Base-by-base conservation (phyloP, 2,329 filamentous ascomycete genomes). In the Pseudopithomyces maydicus region DNA sequence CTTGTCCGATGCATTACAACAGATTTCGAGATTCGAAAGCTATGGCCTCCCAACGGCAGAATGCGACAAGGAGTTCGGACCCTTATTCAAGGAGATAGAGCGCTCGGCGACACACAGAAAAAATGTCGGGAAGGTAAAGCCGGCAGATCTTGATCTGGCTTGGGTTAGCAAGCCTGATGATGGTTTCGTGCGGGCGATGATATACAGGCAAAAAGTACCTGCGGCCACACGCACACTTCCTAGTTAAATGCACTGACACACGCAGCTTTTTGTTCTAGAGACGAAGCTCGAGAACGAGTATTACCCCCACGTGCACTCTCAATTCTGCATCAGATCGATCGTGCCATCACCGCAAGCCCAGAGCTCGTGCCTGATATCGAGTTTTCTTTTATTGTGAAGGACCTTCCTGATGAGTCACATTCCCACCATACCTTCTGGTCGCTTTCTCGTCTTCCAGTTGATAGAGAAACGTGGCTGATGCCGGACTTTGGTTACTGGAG, bases 251-350 rank as follows among this genome's bases (percentile, higher is more conserved):
- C 17, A n/a, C 23, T 43, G 19, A 14, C n/a, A 2, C 22, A 22
- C 23, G 23, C 5, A 78, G 69, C 62, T 77, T 20, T 76, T 74
- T 47, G 65, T 77, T 32, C 58, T 76, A 5, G 66, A 72, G 7
- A 58, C 64, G 4, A 68, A 60, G 10, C 61, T 59, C 23, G 54
- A 65, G 26, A 52, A 52, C 17, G 63, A 62, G n/a, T 65, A 62
- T 23, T 53, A 66, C 38, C 52, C 61, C 64, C 66, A 14, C 73
- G 74, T 17, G 63, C 65, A 6, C 66, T 71, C 14, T 81, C 83
- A n/a, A 79, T 80, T 10, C 77, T 86, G 1, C 79, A 84, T 66
- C 81, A 84, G 60, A 77, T 87, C 60, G 74, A 85, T 66, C 79
- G 81, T 56, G 82, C 83, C 5, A 67, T 86, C 12, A 63, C 81